Evolutionary conservation across 2,329 filamentous ascomycete genomes (phyloP), one percentile per base, ranked within the genome.

Genomic region (Monilinia fructicola): DNA sequence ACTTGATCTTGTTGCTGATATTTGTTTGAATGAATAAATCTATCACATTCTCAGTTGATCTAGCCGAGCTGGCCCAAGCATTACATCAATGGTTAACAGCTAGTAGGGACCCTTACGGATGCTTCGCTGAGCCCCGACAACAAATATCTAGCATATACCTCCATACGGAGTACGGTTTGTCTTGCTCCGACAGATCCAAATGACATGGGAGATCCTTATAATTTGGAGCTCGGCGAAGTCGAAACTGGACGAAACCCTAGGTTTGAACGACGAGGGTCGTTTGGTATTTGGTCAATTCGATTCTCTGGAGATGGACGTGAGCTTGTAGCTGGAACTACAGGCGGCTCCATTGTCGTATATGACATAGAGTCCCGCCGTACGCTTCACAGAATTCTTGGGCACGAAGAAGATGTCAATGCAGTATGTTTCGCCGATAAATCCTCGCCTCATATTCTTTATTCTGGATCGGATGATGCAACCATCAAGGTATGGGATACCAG

Each of bases 401-500:
- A 99, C 75, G 81, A 86, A 5, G 87, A 96, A 72, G 93, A 99
- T 76, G 94, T 98, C 65, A 99, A 98, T 73, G 95, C 95, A 5
- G 95, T 99, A 0, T 97, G 93, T 78, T 98, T 96, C 74, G 95
- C 93, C 0, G 93, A 98, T 78, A 88, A 88, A 68, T 85, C 86
- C 40, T 96, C 92, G 0, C 94, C 95, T 1, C 93, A 99, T 76
- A 94, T 98, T 68, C 83, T 99, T 3, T 98, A 97, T 79, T 97
- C 93, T 0, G 95, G 95, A 26, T 97, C 93, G 0, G 95, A 99
- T 75, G 95, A 99, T 75, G 89, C 91, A 2, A 96, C 92, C 0
- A 85, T 98, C 73, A 96, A 97, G 75, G 92, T 99, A 2, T 99
- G 95, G 95, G 95, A 99, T 75, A 86, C 94, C 58, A 86, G 95